These are phyloP conservation scores for Microglena sp. DNA, from an alignment of 139 green algal genomes.

Conservation along the genomic window DNA sequence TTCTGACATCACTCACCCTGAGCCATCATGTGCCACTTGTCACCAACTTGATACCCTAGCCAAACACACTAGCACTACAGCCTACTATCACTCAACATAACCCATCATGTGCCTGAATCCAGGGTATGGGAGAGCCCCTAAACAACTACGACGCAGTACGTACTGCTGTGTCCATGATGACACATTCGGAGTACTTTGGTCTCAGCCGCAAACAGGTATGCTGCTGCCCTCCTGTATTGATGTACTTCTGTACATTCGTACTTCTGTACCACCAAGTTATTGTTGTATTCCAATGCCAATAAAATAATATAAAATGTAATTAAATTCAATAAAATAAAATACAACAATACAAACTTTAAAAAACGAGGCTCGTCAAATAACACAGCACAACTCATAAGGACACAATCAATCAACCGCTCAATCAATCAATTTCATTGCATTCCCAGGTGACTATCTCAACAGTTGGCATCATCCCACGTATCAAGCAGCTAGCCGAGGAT, in stretches of 20 bases:
- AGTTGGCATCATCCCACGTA: conserved; percentile 71
- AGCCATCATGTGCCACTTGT: background rate
- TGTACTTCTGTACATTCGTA: too few relatives aligned
- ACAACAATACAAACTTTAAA: too few relatives aligned
- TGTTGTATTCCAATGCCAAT: too few relatives aligned
- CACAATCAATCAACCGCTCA: too few relatives aligned
- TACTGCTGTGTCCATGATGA: conserved; percentile 63
- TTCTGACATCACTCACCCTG: background rate
- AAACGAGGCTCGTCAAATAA: too few relatives aligned
- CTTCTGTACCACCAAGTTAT: too few relatives aligned
- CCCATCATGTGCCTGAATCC: background rate
- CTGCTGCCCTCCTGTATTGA: too few relatives aligned
- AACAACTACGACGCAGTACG: conserved; percentile 89
- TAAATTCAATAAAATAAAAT: too few relatives aligned
- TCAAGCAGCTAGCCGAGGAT: conserved; percentile 66
- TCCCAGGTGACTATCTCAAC: conserved; percentile 90
- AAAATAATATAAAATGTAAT: too few relatives aligned
- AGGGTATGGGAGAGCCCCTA: conserved; percentile 93
- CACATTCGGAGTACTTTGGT: conserved; percentile 52
- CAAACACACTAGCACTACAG: background rate
- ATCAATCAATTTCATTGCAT: too few relatives aligned
- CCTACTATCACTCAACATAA: background rate
- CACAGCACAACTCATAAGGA: too few relatives aligned
- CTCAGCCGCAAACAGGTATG: conserved; percentile 55
- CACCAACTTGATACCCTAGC: background rate